Evolutionary conservation across 2,329 filamentous ascomycete genomes (phyloP), one percentile per base, ranked within the genome.

Genomic region (Shiraia sp.): DNA sequence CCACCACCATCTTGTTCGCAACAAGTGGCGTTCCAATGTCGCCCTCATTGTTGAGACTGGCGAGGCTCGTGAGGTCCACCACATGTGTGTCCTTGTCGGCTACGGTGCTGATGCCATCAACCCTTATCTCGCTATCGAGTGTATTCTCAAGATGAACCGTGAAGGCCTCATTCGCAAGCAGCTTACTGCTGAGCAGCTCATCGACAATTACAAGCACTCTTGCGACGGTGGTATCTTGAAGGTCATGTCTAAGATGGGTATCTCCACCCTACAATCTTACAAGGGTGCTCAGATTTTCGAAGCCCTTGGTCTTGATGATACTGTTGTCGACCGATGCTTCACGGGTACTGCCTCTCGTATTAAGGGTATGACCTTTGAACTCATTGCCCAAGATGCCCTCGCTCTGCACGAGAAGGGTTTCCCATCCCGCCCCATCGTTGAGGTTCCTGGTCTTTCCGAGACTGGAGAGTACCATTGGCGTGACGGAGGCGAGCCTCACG

Each of bases 171-270:
- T 96, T 70, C 87, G 90, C 70, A 96, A 95, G 80, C 87, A 93
- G 70, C 76, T 96, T 30, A 81, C 80, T 14, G 82, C 93, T 44
- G 86, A 95, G 47, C 80, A 85, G 60, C 83, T 96, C 42, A 91
- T 96, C 55, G 84, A 86, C 61, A 97, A 97, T 76, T 97, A 96
- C 80, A 95, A 95, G 75, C 88, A 95, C 71, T 96, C 92, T 49
- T 92, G 88, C 61, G 91, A 96, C 57, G 92, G 92, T 64, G 92
- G 92, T 75, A 96, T 97, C 52, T 78, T 97, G 52, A 97, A 97
- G 74, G 92, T 97, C 69, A 97, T 97, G 92, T 93, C 87, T 71
- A 97, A 97, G 79, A 97, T 97, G 92, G 92, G 92, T 76, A 97
- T 97, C 53, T 96, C 92, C 6, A 97, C 92, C 23, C 78, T 97